These are phyloP conservation scores for Macaranga tanarius DNA, from an alignment of 441 rosid genomes.

Conservation along the genomic window DNA sequence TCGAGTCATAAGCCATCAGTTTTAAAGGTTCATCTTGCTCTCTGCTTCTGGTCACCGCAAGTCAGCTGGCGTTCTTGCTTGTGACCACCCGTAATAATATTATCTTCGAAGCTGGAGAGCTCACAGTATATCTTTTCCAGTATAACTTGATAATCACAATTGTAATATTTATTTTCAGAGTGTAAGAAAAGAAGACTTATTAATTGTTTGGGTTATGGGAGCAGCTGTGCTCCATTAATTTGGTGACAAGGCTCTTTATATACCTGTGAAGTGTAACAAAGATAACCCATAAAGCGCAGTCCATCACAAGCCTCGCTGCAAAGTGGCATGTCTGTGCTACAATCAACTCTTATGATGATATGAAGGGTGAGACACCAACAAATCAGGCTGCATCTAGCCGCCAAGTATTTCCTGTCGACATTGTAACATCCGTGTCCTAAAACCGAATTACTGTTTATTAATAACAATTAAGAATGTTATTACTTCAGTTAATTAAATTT, in stretches of 20 bases:
- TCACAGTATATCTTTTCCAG: slow-evolving; percentile 39
- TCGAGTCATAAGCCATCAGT: slow-evolving; percentile 81
- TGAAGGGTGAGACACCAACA: slow-evolving; percentile 65
- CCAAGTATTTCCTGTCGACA: slow-evolving; percentile 33
- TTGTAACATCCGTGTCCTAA: too few species aligned
- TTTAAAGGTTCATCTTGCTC: slow-evolving; percentile 60
- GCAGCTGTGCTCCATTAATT: slow-evolving; percentile 80
- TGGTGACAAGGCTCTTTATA: slow-evolving; percentile 77
- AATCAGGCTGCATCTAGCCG: slow-evolving; percentile 29
- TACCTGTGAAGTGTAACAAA: slow-evolving; percentile 80
- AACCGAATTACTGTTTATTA: too few species aligned
- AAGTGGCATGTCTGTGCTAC: slow-evolving; percentile 93
- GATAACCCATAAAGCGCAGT: slow-evolving; percentile 82
- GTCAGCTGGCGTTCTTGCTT: slow-evolving; percentile 68
- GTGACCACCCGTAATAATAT: slow-evolving; percentile 53
- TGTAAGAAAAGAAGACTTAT: background rate
- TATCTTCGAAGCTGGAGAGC: slow-evolving; percentile 82
- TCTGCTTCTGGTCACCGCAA: slow-evolving; percentile 65
- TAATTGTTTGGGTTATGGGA: slow-evolving; percentile 5
- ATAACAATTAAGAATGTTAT: too few species aligned
- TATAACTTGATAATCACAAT: background rate
- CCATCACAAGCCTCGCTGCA: slow-evolving; percentile 81
- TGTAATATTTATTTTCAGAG: background rate
- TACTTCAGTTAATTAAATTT: too few species aligned
- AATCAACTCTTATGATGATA: slow-evolving; percentile 58